Base-by-base conservation (phyloP, 495 filamentous ascomycete genomes). In the Halenospora varia region DNA sequence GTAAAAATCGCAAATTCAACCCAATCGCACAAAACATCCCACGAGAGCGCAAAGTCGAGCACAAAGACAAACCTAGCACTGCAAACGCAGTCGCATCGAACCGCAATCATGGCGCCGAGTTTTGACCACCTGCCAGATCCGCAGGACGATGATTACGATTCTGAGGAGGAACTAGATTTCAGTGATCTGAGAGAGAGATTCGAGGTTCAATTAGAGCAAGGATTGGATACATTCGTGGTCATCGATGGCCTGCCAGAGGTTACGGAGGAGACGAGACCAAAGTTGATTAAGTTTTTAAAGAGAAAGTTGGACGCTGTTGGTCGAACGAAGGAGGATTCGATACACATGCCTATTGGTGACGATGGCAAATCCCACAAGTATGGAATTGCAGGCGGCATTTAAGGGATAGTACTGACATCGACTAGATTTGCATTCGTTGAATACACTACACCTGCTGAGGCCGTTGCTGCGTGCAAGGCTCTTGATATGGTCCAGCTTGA, bases 171-270 rank as follows among this genome's bases (percentile, higher is more conserved):
- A 69, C 85, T 97, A 68, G 94, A 98, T 68, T 91, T 96, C 72
- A 91, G 89, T 55, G 94, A 98, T 75, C 81, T 98, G 59, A 80
- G 84, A 67, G 91, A 90, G 68, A 88, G 95, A 72, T 96, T 89
- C 67, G 92, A 97, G 71, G 94, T 97, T 41, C 90, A 92, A 65
- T 79, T 96, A 50, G 93, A 98, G 70, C 89, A 96, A 71, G 93
- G 94, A 53, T 84, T 96, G 66, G 94, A 98, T 68, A 86, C 89
- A 60, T 98, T 98, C 65, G 85, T 98, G 55, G 90, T 97, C 50
- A 81, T 96, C 70, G 94, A 98, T 73, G 94, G 94, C 61, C 82
- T 97, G 29, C 94, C 94, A 55, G 74, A 85, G 48, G 94, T 98
- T 47, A 79, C 80, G 53, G 88, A 89, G 68, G 92, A 89, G 25